Percentiles rank a stretch among this genome's conserved stretches.
These are phyloP conservation scores for Drosera capensis DNA, from an alignment of 148 eudicot species.

Conservation along the genomic window DNA sequence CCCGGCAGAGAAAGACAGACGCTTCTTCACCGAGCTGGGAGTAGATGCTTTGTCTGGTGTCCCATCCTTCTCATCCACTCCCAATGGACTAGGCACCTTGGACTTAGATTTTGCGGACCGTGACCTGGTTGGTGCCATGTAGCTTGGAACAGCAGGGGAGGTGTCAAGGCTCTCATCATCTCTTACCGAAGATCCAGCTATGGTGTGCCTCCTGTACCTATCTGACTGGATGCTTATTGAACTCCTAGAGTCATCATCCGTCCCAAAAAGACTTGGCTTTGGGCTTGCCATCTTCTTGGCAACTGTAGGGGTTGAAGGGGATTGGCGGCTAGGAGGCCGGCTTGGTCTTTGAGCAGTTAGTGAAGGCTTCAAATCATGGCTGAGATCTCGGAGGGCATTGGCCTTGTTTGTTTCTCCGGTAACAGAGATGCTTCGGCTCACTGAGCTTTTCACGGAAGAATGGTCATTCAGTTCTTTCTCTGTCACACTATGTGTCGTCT, in stretches of 20 bases:
- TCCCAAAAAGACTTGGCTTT: slow-evolving; percentile 15
- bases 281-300: slow-evolving; percentile 27
- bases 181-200: slow-evolving; percentile 43
- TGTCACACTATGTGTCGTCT: slow-evolving; percentile 21
- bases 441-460: slow-evolving; percentile 25
- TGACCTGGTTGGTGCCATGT: neutral
- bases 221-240: slow-evolving; percentile 36
- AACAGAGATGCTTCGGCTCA: slow-evolving; percentile 22
- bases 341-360: slow-evolving; percentile 22
- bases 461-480: slow-evolving; percentile 34
- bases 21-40: neutral
- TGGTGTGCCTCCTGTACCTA: slow-evolving; percentile 53
- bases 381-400: slow-evolving; percentile 15
- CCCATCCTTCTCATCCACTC: neutral
- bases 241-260: slow-evolving; percentile 46
- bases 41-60: neutral
- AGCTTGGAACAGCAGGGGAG: neutral
- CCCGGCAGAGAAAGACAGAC: neutral
- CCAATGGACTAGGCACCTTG: neutral
- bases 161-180: neutral
- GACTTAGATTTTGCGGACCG: neutral
- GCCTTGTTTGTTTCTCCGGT: slow-evolving; percentile 21
- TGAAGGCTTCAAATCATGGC: slow-evolving; percentile 15
- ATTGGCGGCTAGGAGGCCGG: slow-evolving; percentile 39
- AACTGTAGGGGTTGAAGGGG: slow-evolving; percentile 28